A percentile compares a stretch with the other conserved stretches of the same genome.
Evolutionary conservation across 495 filamentous ascomycete species (phyloP).

Genomic region (Podospora pseudopauciseta): DNA sequence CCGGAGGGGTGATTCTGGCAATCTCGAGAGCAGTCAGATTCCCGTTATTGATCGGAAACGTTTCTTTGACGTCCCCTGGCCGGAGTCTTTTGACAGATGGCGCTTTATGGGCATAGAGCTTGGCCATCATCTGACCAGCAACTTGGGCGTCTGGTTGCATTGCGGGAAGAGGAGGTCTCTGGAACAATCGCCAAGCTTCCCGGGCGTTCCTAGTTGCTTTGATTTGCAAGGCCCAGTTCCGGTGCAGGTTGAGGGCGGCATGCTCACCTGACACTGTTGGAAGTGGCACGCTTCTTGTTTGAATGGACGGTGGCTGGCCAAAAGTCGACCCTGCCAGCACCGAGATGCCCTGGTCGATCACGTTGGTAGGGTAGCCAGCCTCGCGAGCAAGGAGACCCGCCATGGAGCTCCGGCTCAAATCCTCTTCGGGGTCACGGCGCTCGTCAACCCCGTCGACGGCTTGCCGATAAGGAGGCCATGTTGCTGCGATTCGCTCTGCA

Average conservation of each 20-base stretch:
- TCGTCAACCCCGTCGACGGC: constrained; percentile 45
- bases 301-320: constrained; percentile 38
- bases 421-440: constrained; percentile 38
- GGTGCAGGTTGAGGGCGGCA: constrained; percentile 28
- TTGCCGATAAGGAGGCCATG: constrained; percentile 47
- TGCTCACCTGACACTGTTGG: constrained; percentile 22
- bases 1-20: constrained; percentile 39
- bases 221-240: constrained; percentile 37
- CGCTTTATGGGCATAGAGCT: constrained; percentile 32
- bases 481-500: constrained; percentile 35
- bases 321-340: constrained; percentile 36
- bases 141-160: constrained; percentile 32
- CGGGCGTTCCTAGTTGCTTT: constrained; percentile 41
- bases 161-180: constrained; percentile 26
- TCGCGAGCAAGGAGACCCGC: constrained; percentile 40
- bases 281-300: constrained; percentile 34
- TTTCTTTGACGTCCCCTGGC: constrained; percentile 39
- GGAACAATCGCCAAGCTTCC: constrained; percentile 46
- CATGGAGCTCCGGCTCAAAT: constrained; percentile 38
- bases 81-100: constrained; percentile 19
- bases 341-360: constrained; percentile 36
- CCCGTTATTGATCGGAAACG: constrained; percentile 36
- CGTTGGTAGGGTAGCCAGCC: constrained; percentile 36
- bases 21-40: constrained; percentile 45
- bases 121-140: constrained; percentile 46